A percentile compares a stretch with the other conserved stretches of the same genome.
These are phyloP conservation scores for Nakaseomyces nivariensis DNA, from an alignment of 1,139 yeast genomes.

Conservation along the genomic window DNA sequence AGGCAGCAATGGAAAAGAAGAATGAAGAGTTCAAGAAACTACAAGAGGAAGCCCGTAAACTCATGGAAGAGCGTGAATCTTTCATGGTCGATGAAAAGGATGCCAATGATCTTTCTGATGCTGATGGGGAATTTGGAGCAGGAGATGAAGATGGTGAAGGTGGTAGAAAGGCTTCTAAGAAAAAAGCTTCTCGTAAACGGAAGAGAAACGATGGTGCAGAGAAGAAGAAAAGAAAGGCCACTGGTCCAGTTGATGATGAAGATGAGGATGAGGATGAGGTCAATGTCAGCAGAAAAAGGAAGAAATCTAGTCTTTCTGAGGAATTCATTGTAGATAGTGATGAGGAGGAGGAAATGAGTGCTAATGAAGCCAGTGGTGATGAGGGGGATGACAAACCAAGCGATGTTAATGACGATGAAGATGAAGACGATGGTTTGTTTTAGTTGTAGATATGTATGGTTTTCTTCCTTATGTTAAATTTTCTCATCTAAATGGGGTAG, in stretches of 20 bases:
- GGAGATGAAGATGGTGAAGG: constrained; percentile 16
- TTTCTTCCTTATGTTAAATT: too few species aligned
- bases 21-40: constrained; percentile 55
- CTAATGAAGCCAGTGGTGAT: constrained; percentile 10
- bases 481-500: too few species aligned
- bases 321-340: constrained; percentile 49
- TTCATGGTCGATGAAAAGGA: constrained; percentile 30
- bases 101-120: constrained; percentile 26
- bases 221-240: constrained; percentile 20
- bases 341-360: constrained; percentile 30
- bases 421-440: constrained; percentile 27
- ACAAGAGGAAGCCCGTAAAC: constrained; percentile 74
- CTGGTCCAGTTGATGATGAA: constrained; percentile 15
- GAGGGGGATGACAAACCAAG: background rate
- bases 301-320: constrained; percentile 32
- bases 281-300: constrained; percentile 27
- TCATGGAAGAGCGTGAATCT: constrained; percentile 31
- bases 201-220: constrained; percentile 10
- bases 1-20: constrained; percentile 37
- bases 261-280: constrained; percentile 25
- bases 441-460: constrained; percentile 1
- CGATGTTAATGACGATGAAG: constrained; percentile 26
- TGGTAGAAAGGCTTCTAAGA: too few species aligned
- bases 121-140: constrained; percentile 22
- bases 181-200: constrained; percentile 17